Evolutionary conservation across 2,329 filamentous ascomycete species (phyloP), one percentile per base, ranked within the genome.

Genomic region (Fusarium longipes): DNA sequence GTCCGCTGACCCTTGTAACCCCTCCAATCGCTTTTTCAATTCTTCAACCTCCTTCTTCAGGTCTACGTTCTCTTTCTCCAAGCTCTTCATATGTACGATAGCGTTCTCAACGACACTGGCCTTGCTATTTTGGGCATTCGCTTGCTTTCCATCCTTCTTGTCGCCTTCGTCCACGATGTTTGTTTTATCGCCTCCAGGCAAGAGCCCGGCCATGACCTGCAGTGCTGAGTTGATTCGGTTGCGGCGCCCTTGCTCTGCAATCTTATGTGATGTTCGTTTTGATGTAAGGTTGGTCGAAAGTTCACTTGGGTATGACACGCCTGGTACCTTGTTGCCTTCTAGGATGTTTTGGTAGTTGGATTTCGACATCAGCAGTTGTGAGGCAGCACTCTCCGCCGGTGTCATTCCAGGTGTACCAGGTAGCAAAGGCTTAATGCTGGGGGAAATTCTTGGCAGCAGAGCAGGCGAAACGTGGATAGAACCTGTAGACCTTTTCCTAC

Each of bases 271-370:
- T 3, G 96, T 98, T 52, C 95, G 91, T 82, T 99, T 99, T 5
- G 93, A 97, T 1, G 94, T 97, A 25, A 99, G 82, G 68, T 97
- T 97, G 22, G 94, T 96, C 8, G 94, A 97, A 39, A 99, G 84
- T 50, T 94, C 92, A 70, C 92, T 93, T 1, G 95, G 94, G 71
- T 97, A 98, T 2, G 91, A 91, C 14, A 97, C 91, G 14, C 95
- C 95, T 0, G 94, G 94, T 1, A 97, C 88, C 56, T 91, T 90
- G 49, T 93, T 98, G 47, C 96, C 96, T 77, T 98, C 96, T 12
- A 99, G 81, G 35, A 99, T 96, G 73, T 97, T 97, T 74, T 98
- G 95, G 74, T 99, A 99, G 75, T 99, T 99, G 3, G 95, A 98
- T 77, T 98, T 98, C 17, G 92, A 93, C 33, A 94, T 92, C 27